Evolutionary conservation across 768 basidiomycete species (phyloP).

Genomic region (Collybia nuda): DNA sequence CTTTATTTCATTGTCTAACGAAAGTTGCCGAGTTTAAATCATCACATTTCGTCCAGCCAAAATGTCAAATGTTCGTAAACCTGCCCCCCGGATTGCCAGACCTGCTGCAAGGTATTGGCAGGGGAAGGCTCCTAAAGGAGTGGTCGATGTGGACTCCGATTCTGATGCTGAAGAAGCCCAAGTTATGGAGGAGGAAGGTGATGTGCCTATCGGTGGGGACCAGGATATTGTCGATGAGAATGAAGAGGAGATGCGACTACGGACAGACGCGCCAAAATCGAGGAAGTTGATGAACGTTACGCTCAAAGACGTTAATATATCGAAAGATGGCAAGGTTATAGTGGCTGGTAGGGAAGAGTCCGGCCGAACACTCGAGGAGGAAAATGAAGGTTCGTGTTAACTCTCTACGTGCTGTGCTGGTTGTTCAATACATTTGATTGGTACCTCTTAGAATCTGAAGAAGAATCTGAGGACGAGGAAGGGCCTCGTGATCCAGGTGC

Average conservation of each 20-base stretch:
- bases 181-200: slow-evolving; percentile 46
- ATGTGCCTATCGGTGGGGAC: slow-evolving; percentile 60
- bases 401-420: slow-evolving; percentile 8
- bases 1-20: slow-evolving; percentile 6
- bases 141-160: slow-evolving; percentile 56
- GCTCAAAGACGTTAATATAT: slow-evolving; percentile 79
- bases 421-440: slow-evolving; percentile 8
- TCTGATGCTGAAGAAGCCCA: slow-evolving; percentile 59
- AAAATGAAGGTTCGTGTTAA: slow-evolving; percentile 34
- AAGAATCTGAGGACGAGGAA: slow-evolving; percentile 43
- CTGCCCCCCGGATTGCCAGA: slow-evolving; percentile 73
- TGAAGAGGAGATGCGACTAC: slow-evolving; percentile 41
- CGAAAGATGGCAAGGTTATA: slow-evolving; percentile 76
- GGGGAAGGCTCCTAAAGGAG: slow-evolving; percentile 84
- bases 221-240: slow-evolving; percentile 52
- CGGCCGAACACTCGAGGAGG: slow-evolving; percentile 67
- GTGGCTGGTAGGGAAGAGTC: slow-evolving; percentile 79
- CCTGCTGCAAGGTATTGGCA: slow-evolving; percentile 89
- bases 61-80: slow-evolving; percentile 51
- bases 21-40: slow-evolving; percentile 1
- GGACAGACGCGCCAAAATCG: slow-evolving; percentile 29
- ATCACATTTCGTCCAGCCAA: background rate
- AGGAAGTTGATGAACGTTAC: slow-evolving; percentile 68
- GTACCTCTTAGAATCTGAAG: slow-evolving; percentile 42
- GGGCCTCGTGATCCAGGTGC: slow-evolving; percentile 9